Conservation (phyloP, 768 basidiomycete genomes). For the Tylopilus subfusipes region DNA sequence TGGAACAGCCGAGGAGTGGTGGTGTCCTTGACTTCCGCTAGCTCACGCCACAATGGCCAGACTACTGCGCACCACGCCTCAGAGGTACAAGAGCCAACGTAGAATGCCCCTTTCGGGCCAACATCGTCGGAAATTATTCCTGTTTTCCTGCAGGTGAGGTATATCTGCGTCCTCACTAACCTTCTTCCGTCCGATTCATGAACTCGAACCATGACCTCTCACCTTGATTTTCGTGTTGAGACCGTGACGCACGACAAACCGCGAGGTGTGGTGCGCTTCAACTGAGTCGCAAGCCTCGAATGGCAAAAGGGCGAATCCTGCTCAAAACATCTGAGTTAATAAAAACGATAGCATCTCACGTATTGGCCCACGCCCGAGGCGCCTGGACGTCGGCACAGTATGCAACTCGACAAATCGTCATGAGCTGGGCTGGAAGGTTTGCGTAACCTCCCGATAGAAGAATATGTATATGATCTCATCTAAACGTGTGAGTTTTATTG, state of each 20-base stretch:
- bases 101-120: background rate
- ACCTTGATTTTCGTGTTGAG: slow-evolving; percentile 4
- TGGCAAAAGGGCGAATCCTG: slow-evolving; percentile 20
- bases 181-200: slow-evolving; percentile 1
- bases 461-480: slow-evolving; percentile 32
- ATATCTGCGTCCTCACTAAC: slow-evolving; percentile 13
- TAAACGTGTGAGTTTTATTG: slow-evolving; percentile 70
- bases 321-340: slow-evolving; percentile 19
- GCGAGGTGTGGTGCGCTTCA: background rate
- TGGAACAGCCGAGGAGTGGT: background rate
- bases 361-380: slow-evolving; percentile 8
- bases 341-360: background rate
- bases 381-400: slow-evolving; percentile 2
- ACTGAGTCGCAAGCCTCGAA: slow-evolving; percentile 8
- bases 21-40: background rate
- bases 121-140: slow-evolving; percentile 10
- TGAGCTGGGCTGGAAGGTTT: background rate
- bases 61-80: background rate
- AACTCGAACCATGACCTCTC: background rate
- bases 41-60: background rate
- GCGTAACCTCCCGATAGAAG: slow-evolving; percentile 4
- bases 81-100: background rate
- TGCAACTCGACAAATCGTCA: slow-evolving; percentile 2
- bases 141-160: slow-evolving; percentile 12
- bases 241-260: background rate